Conservation (phyloP, 495 filamentous ascomycete genomes). For the Xylaria bambusicola region DNA sequence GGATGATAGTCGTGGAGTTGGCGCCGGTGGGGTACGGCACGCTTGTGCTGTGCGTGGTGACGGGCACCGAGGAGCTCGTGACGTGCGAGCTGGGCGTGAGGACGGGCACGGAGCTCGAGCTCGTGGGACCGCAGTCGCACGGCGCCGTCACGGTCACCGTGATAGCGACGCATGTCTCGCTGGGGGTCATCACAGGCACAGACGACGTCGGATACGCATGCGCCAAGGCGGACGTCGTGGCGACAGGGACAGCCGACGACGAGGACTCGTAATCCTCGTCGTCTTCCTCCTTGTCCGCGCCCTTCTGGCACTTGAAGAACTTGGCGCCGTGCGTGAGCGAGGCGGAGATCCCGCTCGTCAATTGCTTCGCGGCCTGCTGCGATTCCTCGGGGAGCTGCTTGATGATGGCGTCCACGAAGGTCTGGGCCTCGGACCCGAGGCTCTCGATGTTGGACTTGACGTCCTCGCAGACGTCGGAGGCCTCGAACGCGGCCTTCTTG, state of each 20-base stretch:
- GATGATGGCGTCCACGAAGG: constrained; percentile 36
- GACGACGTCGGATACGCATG: background rate
- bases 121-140: constrained; percentile 16
- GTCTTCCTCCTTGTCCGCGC: too few species aligned
- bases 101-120: background rate
- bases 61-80: constrained; percentile 1
- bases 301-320: constrained; percentile 22
- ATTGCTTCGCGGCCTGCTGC: constrained; percentile 27
- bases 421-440: constrained; percentile 36
- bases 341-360: constrained; percentile 37
- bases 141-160: constrained; percentile 28
- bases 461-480: constrained; percentile 31
- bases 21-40: constrained; percentile 13
- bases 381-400: constrained; percentile 37
- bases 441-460: constrained; percentile 32
- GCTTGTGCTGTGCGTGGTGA: constrained; percentile 4
- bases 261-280: too few species aligned
- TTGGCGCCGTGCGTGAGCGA: constrained; percentile 30
- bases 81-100: constrained; percentile 4
- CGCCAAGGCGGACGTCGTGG: constrained; percentile 12
- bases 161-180: constrained; percentile 3
- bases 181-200: background rate
- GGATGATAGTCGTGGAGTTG: constrained; percentile 22
- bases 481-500: constrained; percentile 40
- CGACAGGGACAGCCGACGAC: constrained; percentile 13